Evolutionary conservation across 345 rosid species (phyloP).

Genomic region (Nephelium lappaceum): DNA sequence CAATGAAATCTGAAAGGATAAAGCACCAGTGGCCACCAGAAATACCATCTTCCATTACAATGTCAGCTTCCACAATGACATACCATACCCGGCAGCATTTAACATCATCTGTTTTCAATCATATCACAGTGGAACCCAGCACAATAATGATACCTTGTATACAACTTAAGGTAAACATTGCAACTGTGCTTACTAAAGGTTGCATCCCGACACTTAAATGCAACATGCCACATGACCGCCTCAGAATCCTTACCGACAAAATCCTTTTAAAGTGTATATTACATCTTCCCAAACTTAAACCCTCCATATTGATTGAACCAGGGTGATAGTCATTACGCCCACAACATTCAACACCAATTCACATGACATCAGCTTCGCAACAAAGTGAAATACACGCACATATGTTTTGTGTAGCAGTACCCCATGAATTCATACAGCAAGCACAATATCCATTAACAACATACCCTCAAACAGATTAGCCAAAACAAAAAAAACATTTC

Average conservation of each 20-base stretch:
- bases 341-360: constrained; percentile 21
- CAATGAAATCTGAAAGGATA: constrained; percentile 4
- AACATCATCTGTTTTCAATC: constrained; percentile 17
- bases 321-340: constrained; percentile 17
- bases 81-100: constrained; percentile 10
- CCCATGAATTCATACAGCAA: constrained; percentile 22
- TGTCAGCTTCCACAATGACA: constrained; percentile 19
- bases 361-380: constrained; percentile 20
- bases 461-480: constrained; percentile 35
- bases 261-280: constrained; percentile 13
- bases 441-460: constrained; percentile 20
- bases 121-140: neutral
- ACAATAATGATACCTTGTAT: constrained; percentile 14
- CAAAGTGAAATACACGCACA: constrained; percentile 27
- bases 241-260: constrained; percentile 14
- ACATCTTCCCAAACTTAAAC: constrained; percentile 13
- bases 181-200: constrained; percentile 19
- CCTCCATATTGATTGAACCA: constrained; percentile 20
- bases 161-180: neutral
- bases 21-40: constrained; percentile 12
- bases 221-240: constrained; percentile 13
- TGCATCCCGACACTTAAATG: neutral
- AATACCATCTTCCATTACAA: constrained; percentile 15
- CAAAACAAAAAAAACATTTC: constrained; percentile 31
- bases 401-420: constrained; percentile 15